phyloP scores from a whole-genome alignment of 306 rosid species.

The Erythrophleum fordii region DNA sequence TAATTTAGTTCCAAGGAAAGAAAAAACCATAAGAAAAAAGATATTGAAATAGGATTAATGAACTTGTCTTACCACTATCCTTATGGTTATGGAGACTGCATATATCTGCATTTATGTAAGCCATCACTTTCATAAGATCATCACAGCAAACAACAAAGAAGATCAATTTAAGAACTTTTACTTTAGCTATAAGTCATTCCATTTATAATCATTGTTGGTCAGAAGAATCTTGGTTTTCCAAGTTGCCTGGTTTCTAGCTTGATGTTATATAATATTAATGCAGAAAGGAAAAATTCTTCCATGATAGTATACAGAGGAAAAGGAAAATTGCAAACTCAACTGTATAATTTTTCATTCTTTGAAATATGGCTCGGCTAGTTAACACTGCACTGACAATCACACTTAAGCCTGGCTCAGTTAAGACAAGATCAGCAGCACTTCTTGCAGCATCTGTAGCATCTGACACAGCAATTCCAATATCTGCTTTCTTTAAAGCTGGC shows the following conservation, averaged over 20 bases:
- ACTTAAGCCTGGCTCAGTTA: slow-evolving; percentile 89
- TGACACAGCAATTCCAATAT: slow-evolving; percentile 91
- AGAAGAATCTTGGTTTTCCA: slow-evolving; percentile 18
- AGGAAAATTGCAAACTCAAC: slow-evolving; percentile 54
- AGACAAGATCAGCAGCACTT: slow-evolving; percentile 82
- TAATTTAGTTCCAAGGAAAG: neutral
- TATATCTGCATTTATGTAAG: slow-evolving; percentile 61
- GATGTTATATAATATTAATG: slow-evolving; percentile 8
- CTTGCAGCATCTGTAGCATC: slow-evolving; percentile 94
- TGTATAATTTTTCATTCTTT: slow-evolving; percentile 92
- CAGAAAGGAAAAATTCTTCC: neutral
- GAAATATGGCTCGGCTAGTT: slow-evolving; percentile 87
- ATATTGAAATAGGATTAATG: slow-evolving; percentile 22
- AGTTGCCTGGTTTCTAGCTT: slow-evolving; percentile 21
- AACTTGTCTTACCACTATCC: slow-evolving; percentile 76
- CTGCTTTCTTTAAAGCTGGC: slow-evolving; percentile 91
- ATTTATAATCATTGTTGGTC: slow-evolving; percentile 17
- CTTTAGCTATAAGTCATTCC: slow-evolving; percentile 12
- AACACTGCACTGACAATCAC: slow-evolving; percentile 80
- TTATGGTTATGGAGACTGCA: slow-evolving; percentile 89
- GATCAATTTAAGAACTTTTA: slow-evolving; percentile 2
- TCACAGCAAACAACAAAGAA: slow-evolving; percentile 10
- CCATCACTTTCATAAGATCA: slow-evolving; percentile 38
- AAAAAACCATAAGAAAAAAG: slow-evolving; percentile 10
- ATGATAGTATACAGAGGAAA: slow-evolving; percentile 24